Conservation (phyloP, 768 basidiomycete genomes). For the Coprinopsis strossmayeri region DNA sequence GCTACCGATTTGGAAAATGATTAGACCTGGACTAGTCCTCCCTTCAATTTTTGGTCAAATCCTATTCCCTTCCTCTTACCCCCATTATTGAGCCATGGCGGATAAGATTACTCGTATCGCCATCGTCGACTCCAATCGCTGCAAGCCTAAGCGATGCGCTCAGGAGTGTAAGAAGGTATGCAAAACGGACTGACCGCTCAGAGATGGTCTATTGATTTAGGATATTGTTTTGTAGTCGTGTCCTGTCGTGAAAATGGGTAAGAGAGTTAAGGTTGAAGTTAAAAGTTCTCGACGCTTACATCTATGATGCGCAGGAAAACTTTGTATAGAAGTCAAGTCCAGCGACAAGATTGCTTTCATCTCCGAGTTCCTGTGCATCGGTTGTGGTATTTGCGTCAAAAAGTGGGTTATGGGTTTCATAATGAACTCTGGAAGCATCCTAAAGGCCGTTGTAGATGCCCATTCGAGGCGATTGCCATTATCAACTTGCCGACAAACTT, state of each 20-base stretch:
- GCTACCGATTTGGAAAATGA: conserved; percentile 9
- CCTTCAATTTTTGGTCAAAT: conserved; percentile 13
- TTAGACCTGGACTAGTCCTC: conserved; percentile 9
- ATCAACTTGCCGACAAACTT: conserved; percentile 98
- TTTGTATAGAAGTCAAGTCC: conserved; percentile 97
- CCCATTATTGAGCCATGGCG: conserved; percentile 42
- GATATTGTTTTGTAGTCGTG: conserved; percentile 44
- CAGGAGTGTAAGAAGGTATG: conserved; percentile 96
- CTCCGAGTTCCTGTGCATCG: conserved; percentile 97
- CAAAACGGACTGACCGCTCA: conserved; percentile 4
- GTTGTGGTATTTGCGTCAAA: conserved; percentile 99
- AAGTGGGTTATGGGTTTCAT: conserved; percentile 53
- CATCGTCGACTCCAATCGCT: conserved; percentile 85
- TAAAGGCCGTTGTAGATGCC: conserved; percentile 63
- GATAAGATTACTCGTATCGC: conserved; percentile 99
- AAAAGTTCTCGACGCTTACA: too few relatives aligned
- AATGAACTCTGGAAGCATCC: not conserved
- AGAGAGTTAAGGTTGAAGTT: too few relatives aligned
- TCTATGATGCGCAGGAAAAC: conserved; percentile 55
- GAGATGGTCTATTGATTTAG: conserved; percentile 12
- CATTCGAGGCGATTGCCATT: conserved; percentile 98
- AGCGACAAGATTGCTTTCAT: conserved; percentile 98
- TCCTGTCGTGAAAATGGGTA: conserved; percentile 96
- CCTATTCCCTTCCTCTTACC: conserved; percentile 10
- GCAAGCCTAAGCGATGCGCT: conserved; percentile 95